Evolutionary conservation across 2,329 filamentous ascomycete species (phyloP), one percentile per base, ranked within the genome.

Genomic region (Elsinoe necatrix): DNA sequence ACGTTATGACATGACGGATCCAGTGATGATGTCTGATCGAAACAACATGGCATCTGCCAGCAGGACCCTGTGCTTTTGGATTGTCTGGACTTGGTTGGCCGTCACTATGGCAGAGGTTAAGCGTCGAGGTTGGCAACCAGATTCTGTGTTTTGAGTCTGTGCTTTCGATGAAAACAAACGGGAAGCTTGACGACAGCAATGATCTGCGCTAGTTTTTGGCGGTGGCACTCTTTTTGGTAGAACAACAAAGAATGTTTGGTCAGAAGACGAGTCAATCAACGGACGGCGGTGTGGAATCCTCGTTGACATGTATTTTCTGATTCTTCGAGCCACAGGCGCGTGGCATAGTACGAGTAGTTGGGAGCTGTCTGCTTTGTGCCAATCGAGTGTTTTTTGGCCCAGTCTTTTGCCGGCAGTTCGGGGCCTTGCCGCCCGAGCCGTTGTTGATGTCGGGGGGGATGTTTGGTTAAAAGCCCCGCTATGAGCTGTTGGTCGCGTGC

Each of bases 1-100:
- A 52, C 48, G 48, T 52, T 52, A 52, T 37, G 48, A 52, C 48
- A 52, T 52, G 48, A 52, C 48, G 48, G 48, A 34, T 31, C n/a
- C 6, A n/a, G 12, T 52, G 48, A 52, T 52, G 48, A 52, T 52
- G 48, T 52, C 31, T 29, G 48, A 9, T 52, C 18, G 25, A 25
- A 39, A 39, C 25, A 52, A 52, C 48, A 52, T 39, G 25, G 31
- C 27, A 20, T n/a, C 20, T 45, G 25, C 48, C 18, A 39, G 48
- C 29, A 31, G 45, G 25, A 52, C 25, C 48, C 31, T 25, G 48
- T 18, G 29, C 16, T 45, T 45, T 45, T 45, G 41, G 41, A 45
- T 45, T 45, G 41, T 27, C 41, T 50, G 16, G 48, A 29, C 31
- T 52, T 39, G 48, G 34, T 52, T 35, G 31, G 48, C 21, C 14